phyloP scores from a whole-genome alignment of 306 rosid species.

The Prunus mira region DNA sequence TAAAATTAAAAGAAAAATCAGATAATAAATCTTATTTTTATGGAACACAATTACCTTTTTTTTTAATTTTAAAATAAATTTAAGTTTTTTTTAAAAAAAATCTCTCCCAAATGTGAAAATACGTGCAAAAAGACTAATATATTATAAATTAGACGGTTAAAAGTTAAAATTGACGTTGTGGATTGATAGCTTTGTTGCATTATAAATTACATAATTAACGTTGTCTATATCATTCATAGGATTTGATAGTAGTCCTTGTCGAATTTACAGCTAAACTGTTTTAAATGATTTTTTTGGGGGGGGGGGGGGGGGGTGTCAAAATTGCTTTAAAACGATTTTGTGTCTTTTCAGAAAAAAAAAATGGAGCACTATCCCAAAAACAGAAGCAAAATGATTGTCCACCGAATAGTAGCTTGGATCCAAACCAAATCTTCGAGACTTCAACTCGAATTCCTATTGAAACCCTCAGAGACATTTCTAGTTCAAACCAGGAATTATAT shows the following conservation, averaged over 20 bases:
- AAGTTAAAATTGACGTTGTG: too few species aligned
- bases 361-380: neutral
- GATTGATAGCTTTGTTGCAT: too few species aligned
- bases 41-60: rapidly evolving
- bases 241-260: neutral
- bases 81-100: too few species aligned
- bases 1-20: too few species aligned
- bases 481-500: too few species aligned
- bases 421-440: neutral
- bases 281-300: neutral
- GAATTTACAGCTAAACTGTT: neutral
- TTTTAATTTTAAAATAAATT: too few species aligned
- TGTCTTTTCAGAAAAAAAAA: neutral
- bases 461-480: neutral
- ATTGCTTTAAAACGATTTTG: neutral
- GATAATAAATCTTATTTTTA: too few species aligned
- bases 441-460: neutral
- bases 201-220: too few species aligned
- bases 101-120: too few species aligned
- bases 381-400: neutral
- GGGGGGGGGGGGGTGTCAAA: neutral
- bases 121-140: too few species aligned
- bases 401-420: neutral
- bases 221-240: neutral
- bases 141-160: too few species aligned